Percentiles rank a stretch among this genome's conserved stretches.
phyloP scores from a whole-genome alignment of 2,329 filamentous ascomycete species.

The Aspergillus chevalieri region DNA sequence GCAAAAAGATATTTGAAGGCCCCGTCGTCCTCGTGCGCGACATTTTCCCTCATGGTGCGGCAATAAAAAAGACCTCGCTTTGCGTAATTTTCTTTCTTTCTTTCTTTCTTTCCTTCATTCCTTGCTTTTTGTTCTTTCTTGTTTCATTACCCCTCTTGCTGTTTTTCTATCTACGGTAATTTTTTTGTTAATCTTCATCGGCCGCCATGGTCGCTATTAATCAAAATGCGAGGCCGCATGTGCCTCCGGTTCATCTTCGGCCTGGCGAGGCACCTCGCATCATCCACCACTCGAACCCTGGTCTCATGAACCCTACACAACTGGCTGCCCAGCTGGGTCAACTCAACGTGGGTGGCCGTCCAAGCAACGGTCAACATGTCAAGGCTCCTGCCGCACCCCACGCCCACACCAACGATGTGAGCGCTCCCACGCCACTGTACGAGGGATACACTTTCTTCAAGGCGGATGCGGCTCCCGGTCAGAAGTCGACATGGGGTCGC shows the following conservation, averaged over 20 bases:
- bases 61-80: too few relatives aligned
- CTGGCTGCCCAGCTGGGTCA: conserved; percentile 13
- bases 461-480: conserved; percentile 22
- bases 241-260: conserved; percentile 11
- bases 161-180: neutral
- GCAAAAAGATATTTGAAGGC: too few relatives aligned
- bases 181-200: neutral
- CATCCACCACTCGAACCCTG: conserved; percentile 5
- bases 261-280: conserved; percentile 10
- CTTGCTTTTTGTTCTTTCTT: too few relatives aligned
- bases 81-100: too few relatives aligned
- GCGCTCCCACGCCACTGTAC: conserved; percentile 10
- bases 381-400: conserved; percentile 2
- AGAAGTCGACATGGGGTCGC: conserved; percentile 26
- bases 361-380: conserved; percentile 1
- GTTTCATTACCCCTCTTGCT: neutral
- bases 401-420: neutral
- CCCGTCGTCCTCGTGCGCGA: too few relatives aligned
- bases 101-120: too few relatives aligned
- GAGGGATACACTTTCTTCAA: conserved; percentile 34
- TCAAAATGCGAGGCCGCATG: conserved; percentile 13
- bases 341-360: conserved; percentile 9
- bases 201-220: conserved; percentile 13
- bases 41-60: too few relatives aligned
- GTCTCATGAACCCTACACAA: conserved; percentile 6